Evolutionary conservation across 306 rosid species (phyloP), one percentile per base, ranked within the genome.

Genomic region (Astragalus membranaceus): DNA sequence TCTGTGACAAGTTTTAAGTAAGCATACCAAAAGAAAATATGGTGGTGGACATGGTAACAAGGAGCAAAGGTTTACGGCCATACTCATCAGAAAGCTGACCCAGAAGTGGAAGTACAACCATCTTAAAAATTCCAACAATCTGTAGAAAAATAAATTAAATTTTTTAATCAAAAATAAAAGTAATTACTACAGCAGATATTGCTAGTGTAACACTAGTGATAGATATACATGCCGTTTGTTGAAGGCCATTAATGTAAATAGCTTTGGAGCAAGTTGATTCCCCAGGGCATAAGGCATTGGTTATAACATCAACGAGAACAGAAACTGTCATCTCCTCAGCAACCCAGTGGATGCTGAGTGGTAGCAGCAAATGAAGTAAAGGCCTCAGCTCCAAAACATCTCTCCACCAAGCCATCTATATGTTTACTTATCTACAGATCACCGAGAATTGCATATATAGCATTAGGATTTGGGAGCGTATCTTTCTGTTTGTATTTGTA

Each of bases 271-370:
- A 91, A 75, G 92, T 80, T 10, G 83, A 68, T 1, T 78, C 20
- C 0, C 20, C 65, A 8, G 92, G 88, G 35, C 97, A 91, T 0
- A 91, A 70, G 52, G 92, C 92, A 5, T 73, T 7, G 16, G 88
- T 82, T 29, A 85, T 80, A 62, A 91, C 85, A 80, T 91, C 97
- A 75, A 91, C 96, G 14, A 91, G 85, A 58, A 91, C 96, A 6
- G 97, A 88, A 43, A 88, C 88, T 4, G 97, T 87, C 91, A 91
- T 88, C 82, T 91, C 97, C 43, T 88, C 91, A 49, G 97, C 91
- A 10, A 91, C 17, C 88, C 92, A 89, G 14, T 91, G 97, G 35
- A 88, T 56, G 70, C 85, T 78, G 0, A 91, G 83, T 12, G 97
- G 89, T 3, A 91, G 15, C 54, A 88, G 62, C 88, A 91, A 79